phyloP scores from a whole-genome alignment of 805 yeast species.

The Priceomyces castillae region DNA sequence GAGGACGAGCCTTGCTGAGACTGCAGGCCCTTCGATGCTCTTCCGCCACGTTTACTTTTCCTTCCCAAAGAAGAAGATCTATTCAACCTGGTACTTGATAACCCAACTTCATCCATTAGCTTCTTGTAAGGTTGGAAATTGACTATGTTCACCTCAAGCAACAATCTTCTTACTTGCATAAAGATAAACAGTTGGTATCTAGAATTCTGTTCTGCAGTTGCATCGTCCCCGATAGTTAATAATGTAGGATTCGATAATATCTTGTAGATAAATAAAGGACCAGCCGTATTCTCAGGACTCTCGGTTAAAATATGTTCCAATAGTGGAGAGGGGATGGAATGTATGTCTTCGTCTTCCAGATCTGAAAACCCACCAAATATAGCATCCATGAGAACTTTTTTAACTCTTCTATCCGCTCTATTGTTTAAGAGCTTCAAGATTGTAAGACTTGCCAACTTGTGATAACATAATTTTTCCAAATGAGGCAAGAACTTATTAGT shows the following conservation, averaged over 20 bases:
- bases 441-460: conserved; percentile 81
- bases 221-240: conserved; percentile 39
- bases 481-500: conserved; percentile 61
- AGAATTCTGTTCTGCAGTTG: conserved; percentile 27
- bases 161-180: conserved; percentile 58
- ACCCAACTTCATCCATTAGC: conserved; percentile 88
- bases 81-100: conserved; percentile 38
- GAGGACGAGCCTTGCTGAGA: conserved; percentile 1
- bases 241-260: conserved; percentile 68
- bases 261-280: conserved; percentile 67
- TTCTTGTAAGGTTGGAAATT: conserved; percentile 74
- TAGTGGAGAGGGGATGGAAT: conserved; percentile 40
- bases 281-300: conserved; percentile 51
- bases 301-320: conserved; percentile 66
- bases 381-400: conserved; percentile 57
- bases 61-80: conserved; percentile 22
- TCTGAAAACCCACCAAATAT: conserved; percentile 57
- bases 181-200: conserved; percentile 54
- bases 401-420: conserved; percentile 61
- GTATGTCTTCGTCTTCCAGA: conserved; percentile 15
- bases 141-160: conserved; percentile 56
- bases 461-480: conserved; percentile 64
- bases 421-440: conserved; percentile 73
- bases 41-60: conserved; percentile 23
- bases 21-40: conserved; percentile 4